Evolutionary conservation across 768 basidiomycete genomes (phyloP).

Genomic region (Suillus brevipes): DNA sequence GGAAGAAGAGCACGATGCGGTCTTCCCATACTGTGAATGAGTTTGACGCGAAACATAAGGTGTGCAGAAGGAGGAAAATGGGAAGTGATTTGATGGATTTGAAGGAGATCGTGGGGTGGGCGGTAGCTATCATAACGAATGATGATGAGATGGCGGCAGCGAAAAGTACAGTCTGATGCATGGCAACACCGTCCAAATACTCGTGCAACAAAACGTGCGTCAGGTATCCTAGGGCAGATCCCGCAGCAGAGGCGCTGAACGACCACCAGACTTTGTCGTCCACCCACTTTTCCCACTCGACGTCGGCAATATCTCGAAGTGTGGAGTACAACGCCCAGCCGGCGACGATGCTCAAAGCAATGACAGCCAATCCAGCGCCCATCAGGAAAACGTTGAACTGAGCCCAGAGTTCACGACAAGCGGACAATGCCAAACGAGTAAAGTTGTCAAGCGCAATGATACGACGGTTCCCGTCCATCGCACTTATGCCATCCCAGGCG

Average conservation of each 20-base stretch:
- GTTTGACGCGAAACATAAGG: constrained; percentile 83
- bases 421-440: constrained; percentile 41
- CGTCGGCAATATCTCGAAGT: constrained; percentile 38
- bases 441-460: constrained; percentile 23
- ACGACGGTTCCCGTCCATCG: constrained; percentile 22
- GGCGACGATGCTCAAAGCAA: constrained; percentile 56
- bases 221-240: constrained; percentile 40
- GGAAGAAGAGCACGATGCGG: constrained; percentile 71
- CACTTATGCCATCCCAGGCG: constrained; percentile 42
- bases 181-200: constrained; percentile 47
- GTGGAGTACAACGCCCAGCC: constrained; percentile 56
- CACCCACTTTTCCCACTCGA: constrained; percentile 46
- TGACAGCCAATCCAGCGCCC: constrained; percentile 63
- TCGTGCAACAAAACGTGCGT: constrained; percentile 32
- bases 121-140: constrained; percentile 43
- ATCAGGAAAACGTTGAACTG: constrained; percentile 86
- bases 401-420: constrained; percentile 90
- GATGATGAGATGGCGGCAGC: constrained; percentile 47
- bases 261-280: constrained; percentile 31
- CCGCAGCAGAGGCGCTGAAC: constrained; percentile 34
- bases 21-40: constrained; percentile 99
- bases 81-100: constrained; percentile 31
- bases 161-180: constrained; percentile 54
- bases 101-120: constrained; percentile 33
- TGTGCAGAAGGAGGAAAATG: constrained; percentile 64